A percentile compares a stretch with the other conserved stretches of the same genome.
Evolutionary conservation across 768 basidiomycete species (phyloP).

Genomic region (Coprinopsis sp.): DNA sequence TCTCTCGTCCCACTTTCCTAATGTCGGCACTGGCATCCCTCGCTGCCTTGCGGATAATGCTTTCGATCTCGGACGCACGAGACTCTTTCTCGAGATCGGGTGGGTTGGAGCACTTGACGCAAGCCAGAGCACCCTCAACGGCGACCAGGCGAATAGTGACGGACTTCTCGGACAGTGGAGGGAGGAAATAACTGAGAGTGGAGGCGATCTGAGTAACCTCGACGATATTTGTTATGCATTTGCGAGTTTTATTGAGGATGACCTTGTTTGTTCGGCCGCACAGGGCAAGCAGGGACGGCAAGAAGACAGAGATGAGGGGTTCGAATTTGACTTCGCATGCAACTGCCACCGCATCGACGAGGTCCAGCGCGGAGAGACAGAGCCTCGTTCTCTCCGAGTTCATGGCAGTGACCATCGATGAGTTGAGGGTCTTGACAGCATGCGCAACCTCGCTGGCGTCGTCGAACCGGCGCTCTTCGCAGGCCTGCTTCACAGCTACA

Average conservation of each 20-base stretch:
- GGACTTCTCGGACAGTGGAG: slow-evolving; percentile 65
- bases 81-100: slow-evolving; percentile 71
- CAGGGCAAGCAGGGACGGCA: slow-evolving; percentile 63
- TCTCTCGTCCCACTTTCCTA: slow-evolving; percentile 59
- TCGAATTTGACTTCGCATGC: slow-evolving; percentile 62
- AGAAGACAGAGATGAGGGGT: slow-evolving; percentile 56
- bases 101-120: slow-evolving; percentile 73
- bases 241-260: slow-evolving; percentile 59
- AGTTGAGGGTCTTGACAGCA: slow-evolving; percentile 45
- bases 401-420: slow-evolving; percentile 54
- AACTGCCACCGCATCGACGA: slow-evolving; percentile 49
- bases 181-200: slow-evolving; percentile 57
- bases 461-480: slow-evolving; percentile 49
- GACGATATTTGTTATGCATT: slow-evolving; percentile 56
- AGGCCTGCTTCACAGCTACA: slow-evolving; percentile 40
- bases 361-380: slow-evolving; percentile 61
- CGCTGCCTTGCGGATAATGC: slow-evolving; percentile 59
- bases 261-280: slow-evolving; percentile 79
- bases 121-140: slow-evolving; percentile 61
- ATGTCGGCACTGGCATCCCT: slow-evolving; percentile 75
- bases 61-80: slow-evolving; percentile 63
- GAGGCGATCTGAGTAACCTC: slow-evolving; percentile 63
- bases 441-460: slow-evolving; percentile 44
- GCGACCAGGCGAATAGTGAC: slow-evolving; percentile 55
- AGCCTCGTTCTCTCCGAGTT: slow-evolving; percentile 72